These are phyloP conservation scores for Wallacemonas sp. DNA, from an alignment of 208 protist genomes.

Conservation along the genomic window DNA sequence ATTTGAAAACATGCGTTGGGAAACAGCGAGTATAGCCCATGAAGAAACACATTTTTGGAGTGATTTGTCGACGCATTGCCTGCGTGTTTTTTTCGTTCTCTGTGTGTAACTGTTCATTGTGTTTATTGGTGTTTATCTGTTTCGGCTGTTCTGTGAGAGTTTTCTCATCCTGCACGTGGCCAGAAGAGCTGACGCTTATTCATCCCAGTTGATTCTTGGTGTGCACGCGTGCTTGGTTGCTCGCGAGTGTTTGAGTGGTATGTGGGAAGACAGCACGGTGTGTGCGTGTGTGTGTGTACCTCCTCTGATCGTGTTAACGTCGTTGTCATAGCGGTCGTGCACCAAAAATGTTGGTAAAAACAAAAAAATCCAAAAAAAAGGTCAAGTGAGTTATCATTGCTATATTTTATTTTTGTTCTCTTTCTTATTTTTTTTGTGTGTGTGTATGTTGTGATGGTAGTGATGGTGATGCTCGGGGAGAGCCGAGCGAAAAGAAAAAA, in stretches of 20 bases:
- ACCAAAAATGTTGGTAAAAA: background rate
- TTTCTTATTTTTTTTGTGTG: slow-evolving; percentile 16
- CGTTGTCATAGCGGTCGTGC: no score
- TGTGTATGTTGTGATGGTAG: background rate
- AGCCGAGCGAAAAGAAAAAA: slow-evolving; percentile 23
- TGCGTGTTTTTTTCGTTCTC: slow-evolving; percentile 13
- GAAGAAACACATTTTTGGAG: background rate
- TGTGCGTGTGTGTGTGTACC: no score
- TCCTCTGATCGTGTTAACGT: no score
- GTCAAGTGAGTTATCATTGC: slow-evolving; percentile 1
- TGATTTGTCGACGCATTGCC: background rate
- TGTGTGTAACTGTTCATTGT: background rate
- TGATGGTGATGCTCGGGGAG: background rate
- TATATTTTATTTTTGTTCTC: slow-evolving; percentile 21
- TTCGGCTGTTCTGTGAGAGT: slow-evolving; percentile 15
- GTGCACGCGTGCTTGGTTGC: no score
- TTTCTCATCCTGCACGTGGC: slow-evolving; percentile 12
- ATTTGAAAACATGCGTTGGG: slow-evolving; percentile 11
- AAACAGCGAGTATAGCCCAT: background rate
- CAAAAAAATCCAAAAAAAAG: slow-evolving; percentile 17
- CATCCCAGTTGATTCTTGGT: background rate
- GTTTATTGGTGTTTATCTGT: background rate
- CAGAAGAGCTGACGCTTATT: slow-evolving; percentile 8
- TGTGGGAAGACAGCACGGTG: no score
- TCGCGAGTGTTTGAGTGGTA: no score